Evolutionary conservation across 2,329 filamentous ascomycete species (phyloP).

Genomic region (Teratosphaeria nubilosa): DNA sequence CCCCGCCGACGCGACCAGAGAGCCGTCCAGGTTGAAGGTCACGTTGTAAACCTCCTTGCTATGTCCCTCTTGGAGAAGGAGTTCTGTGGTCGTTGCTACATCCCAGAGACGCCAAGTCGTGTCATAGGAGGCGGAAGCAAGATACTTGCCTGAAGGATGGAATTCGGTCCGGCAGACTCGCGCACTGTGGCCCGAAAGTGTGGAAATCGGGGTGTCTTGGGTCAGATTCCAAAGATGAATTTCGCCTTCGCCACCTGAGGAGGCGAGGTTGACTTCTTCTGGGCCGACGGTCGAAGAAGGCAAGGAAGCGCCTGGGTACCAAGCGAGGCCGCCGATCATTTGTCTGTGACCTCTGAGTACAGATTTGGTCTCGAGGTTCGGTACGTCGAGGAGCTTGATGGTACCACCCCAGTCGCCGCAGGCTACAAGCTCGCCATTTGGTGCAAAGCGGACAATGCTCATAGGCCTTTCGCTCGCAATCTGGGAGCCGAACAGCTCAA

Average conservation of each 20-base stretch:
- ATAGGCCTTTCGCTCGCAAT: slow-evolving; percentile 84
- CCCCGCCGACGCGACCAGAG: slow-evolving; percentile 81
- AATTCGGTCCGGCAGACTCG: slow-evolving; percentile 90
- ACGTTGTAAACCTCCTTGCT: slow-evolving; percentile 87
- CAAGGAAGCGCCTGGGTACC: slow-evolving; percentile 75
- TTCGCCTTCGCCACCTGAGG: slow-evolving; percentile 78
- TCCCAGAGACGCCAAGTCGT: slow-evolving; percentile 98
- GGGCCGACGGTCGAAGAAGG: slow-evolving; percentile 57
- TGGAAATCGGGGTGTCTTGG: slow-evolving; percentile 74
- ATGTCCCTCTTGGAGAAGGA: slow-evolving; percentile 87
- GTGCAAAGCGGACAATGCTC: slow-evolving; percentile 84
- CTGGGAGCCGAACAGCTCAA: slow-evolving; percentile 89
- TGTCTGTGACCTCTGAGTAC: slow-evolving; percentile 76
- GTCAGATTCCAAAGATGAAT: slow-evolving; percentile 85
- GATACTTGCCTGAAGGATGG: slow-evolving; percentile 79
- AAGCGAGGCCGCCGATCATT: slow-evolving; percentile 80
- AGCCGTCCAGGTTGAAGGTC: slow-evolving; percentile 83
- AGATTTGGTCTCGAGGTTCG: slow-evolving; percentile 66
- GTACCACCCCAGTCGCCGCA: slow-evolving; percentile 90
- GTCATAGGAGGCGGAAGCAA: slow-evolving; percentile 90
- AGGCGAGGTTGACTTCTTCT: slow-evolving; percentile 71
- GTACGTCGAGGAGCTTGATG: slow-evolving; percentile 75
- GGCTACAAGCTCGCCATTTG: slow-evolving; percentile 71
- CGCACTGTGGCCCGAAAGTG: slow-evolving; percentile 70
- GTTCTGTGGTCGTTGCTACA: slow-evolving; percentile 70